These are phyloP conservation scores for Ulmus americana DNA, from an alignment of 331 rosid species.

Conservation along the genomic window DNA sequence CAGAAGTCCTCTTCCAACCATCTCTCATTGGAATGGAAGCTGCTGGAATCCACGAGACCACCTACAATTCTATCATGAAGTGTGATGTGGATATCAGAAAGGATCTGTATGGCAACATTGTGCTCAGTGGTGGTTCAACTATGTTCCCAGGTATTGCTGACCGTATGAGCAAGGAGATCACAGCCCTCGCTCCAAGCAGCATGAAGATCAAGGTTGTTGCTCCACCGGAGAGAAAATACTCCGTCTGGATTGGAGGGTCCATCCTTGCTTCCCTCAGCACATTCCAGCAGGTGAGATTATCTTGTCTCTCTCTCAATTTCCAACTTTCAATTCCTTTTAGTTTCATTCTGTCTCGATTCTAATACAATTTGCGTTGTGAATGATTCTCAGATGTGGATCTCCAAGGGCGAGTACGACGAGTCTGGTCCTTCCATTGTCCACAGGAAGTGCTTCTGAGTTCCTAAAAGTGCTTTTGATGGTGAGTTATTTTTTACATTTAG, in stretches of 20 bases:
- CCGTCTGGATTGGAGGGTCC: constrained; percentile 45
- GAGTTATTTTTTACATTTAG: constrained; percentile 41
- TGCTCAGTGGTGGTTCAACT: constrained; percentile 42
- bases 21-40: constrained; percentile 46
- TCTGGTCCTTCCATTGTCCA: constrained; percentile 91
- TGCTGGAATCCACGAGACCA: constrained; percentile 44
- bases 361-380: not conserved
- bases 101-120: constrained; percentile 38
- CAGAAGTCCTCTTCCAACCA: constrained; percentile 42
- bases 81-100: constrained; percentile 44
- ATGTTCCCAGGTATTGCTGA: constrained; percentile 46
- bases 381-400: constrained; percentile 75
- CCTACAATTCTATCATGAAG: constrained; percentile 43
- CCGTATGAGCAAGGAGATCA: constrained; percentile 46
- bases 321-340: not conserved
- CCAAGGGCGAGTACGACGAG: constrained; percentile 87
- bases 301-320: not conserved
- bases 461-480: constrained; percentile 38
- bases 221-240: constrained; percentile 43
- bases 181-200: constrained; percentile 44
- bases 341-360: too few species aligned
- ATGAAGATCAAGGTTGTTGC: constrained; percentile 44
- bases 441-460: constrained; percentile 72
- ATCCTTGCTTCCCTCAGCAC: constrained; percentile 44
- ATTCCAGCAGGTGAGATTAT: constrained; percentile 35